Conservation (phyloP, 305 asterid genomes). For the Fraxinus nigra region DNA sequence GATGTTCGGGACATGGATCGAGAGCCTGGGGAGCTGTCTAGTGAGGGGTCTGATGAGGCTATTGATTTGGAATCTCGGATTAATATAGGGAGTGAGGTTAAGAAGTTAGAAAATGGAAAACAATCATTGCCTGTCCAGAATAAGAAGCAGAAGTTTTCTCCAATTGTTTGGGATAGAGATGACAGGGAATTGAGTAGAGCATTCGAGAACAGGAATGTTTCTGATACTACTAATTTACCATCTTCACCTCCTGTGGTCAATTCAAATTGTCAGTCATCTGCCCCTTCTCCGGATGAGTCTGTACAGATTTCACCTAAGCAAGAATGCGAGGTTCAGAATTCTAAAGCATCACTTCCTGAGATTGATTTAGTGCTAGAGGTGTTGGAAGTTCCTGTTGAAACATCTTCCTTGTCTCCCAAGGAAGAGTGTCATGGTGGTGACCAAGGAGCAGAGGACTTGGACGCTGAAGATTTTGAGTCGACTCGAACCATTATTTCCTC, state of each 20-base stretch:
- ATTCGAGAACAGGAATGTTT: slow-evolving; percentile 30
- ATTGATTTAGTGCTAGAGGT: slow-evolving; percentile 25
- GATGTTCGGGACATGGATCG: slow-evolving; percentile 39
- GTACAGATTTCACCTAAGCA: slow-evolving; percentile 30
- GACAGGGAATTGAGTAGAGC: slow-evolving; percentile 39
- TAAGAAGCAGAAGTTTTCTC: slow-evolving; percentile 72
- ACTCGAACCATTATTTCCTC: slow-evolving; percentile 59
- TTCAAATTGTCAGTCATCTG: slow-evolving; percentile 29
- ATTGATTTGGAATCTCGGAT: slow-evolving; percentile 39
- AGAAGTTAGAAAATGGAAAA: slow-evolving; percentile 33
- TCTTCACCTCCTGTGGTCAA: slow-evolving; percentile 30
- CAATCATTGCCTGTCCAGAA: slow-evolving; percentile 30
- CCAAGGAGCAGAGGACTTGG: slow-evolving; percentile 28
- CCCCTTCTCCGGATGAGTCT: slow-evolving; percentile 23
- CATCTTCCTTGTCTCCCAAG: slow-evolving; percentile 29
- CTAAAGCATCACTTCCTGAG: slow-evolving; percentile 34
- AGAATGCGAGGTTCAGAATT: slow-evolving; percentile 24
- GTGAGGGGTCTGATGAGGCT: slow-evolving; percentile 78
- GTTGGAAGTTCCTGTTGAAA: slow-evolving; percentile 35
- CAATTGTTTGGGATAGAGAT: slow-evolving; percentile 87
- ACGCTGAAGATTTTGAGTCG: slow-evolving; percentile 46
- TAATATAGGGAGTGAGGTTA: slow-evolving; percentile 32
- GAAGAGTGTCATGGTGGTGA: slow-evolving; percentile 32
- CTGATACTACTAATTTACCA: slow-evolving; percentile 24
- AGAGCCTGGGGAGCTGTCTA: slow-evolving; percentile 88